Evolutionary conservation across 139 green algal species (phyloP).

Genomic region (Chlorella sp.): DNA sequence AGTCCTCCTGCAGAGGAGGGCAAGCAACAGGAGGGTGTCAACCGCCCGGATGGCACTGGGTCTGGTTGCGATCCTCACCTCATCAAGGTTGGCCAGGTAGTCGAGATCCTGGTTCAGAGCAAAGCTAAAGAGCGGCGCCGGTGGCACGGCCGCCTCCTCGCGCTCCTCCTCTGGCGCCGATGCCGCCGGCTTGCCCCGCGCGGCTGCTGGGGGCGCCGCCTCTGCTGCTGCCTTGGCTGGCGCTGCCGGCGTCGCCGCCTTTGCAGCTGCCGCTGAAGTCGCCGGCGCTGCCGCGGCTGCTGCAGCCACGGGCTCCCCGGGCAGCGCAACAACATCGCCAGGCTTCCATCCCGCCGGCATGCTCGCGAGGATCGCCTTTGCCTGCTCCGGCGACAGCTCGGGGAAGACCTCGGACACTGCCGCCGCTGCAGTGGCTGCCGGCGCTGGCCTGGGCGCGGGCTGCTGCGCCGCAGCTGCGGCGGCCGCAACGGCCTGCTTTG

Average conservation of each 20-base stretch:
- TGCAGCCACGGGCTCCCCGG: background rate
- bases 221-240: constrained; percentile 2
- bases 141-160: background rate
- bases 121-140: background rate
- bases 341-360: constrained; percentile 56
- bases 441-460: background rate
- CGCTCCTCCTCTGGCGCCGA: background rate
- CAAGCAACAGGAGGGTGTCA: too few relatives aligned
- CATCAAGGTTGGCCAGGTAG: constrained; percentile 10
- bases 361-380: constrained; percentile 19
- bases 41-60: too few relatives aligned
- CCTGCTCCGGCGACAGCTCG: background rate
- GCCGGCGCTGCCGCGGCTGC: constrained; percentile 8
- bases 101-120: constrained; percentile 13
- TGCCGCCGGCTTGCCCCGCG: background rate
- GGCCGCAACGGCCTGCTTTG: background rate
- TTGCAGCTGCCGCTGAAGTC: background rate
- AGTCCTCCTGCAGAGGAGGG: too few relatives aligned
- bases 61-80: too few relatives aligned
- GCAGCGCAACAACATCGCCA: constrained; percentile 40
- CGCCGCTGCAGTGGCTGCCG: background rate
- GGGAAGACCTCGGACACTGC: background rate
- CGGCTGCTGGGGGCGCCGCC: background rate
- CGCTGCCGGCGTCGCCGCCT: background rate
- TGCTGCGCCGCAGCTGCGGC: background rate